A percentile compares a stretch with the other conserved stretches of the same genome.
Conservation (phyloP, 2,329 filamentous ascomycete genomes). For the Ophiostoma perfectum region DNA sequence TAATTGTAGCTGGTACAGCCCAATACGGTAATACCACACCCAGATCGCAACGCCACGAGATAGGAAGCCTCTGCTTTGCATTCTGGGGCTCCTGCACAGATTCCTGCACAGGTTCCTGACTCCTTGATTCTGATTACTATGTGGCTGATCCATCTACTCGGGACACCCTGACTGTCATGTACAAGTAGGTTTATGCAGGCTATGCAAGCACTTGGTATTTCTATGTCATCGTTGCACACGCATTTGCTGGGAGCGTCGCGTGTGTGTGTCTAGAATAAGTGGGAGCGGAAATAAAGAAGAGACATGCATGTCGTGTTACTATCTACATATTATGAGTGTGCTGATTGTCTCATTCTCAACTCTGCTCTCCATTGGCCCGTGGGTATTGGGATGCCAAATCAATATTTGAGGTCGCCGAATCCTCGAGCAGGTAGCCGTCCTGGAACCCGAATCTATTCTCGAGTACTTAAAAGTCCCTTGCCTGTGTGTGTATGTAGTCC, state of each 20-base stretch:
- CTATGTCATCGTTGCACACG: background rate
- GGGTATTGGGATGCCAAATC: background rate
- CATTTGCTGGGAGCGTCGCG: conserved; percentile 5
- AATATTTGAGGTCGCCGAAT: conserved; percentile 2
- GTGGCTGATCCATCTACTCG: background rate
- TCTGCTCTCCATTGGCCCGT: background rate
- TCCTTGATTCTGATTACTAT: background rate
- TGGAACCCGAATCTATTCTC: background rate
- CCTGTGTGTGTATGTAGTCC: background rate
- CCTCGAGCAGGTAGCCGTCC: background rate
- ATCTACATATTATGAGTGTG: background rate
- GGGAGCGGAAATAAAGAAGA: conserved; percentile 1
- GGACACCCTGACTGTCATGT: background rate
- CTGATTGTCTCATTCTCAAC: background rate
- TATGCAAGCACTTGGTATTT: background rate
- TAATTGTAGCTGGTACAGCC: background rate
- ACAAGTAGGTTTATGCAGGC: background rate
- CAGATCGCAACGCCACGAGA: background rate
- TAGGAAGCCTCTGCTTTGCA: no score
- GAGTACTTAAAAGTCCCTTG: background rate
- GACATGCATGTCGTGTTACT: background rate
- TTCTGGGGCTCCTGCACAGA: background rate
- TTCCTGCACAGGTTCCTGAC: background rate
- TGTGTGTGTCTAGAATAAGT: background rate
- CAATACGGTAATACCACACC: background rate